Evolutionary conservation across 495 filamentous ascomycete genomes (phyloP), one percentile per base, ranked within the genome.

Genomic region (Thermothielavioides terrestris): DNA sequence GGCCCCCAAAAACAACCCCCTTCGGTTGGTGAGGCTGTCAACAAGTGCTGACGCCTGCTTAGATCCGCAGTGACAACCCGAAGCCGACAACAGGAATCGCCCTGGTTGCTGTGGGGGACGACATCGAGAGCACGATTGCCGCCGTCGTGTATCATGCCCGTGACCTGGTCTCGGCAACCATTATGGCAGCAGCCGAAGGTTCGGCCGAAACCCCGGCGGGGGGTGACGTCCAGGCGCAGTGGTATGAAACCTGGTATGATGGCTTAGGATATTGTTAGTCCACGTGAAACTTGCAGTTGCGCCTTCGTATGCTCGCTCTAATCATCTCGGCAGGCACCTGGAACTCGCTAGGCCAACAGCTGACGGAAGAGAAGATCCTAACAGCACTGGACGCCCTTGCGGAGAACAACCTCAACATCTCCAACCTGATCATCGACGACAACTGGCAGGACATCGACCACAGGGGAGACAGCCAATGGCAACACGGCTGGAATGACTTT

Each of bases 401-500:
- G 26, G 67, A 81, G 17, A 76, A 86, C 43, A 80, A 81, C 1
- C 86, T 98, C 55, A 79, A 81, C 10, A 77, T 96, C 34, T 80
- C 80, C 3, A 89, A 81, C 52, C 68, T 97, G 1, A 94, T 95
- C 49, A 92, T 96, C 46, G 91, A 97, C 56, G 92, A 98, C 61
- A 94, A 94, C 58, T 98, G 92, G 92, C 92, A 98, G 66, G 77
- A 83, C 17, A 72, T 95, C 25, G 76, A 80, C 58, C 72, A 73
- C 38, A 43, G 54, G 48, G 74, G 69, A 2, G 46, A 67, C 6
- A 55, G 65, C 30, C 68, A 76, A 55, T 73, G 68, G 48, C 71
- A 77, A 27, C 73, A 85, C 49, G 68, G 73, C 9, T 78, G 70
- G 79, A 75, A 68, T 55, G 78, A 64, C 65, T 98, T 98, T 53